phyloP scores from a whole-genome alignment of 1,139 yeast species.

The Suhomyces taliae region DNA sequence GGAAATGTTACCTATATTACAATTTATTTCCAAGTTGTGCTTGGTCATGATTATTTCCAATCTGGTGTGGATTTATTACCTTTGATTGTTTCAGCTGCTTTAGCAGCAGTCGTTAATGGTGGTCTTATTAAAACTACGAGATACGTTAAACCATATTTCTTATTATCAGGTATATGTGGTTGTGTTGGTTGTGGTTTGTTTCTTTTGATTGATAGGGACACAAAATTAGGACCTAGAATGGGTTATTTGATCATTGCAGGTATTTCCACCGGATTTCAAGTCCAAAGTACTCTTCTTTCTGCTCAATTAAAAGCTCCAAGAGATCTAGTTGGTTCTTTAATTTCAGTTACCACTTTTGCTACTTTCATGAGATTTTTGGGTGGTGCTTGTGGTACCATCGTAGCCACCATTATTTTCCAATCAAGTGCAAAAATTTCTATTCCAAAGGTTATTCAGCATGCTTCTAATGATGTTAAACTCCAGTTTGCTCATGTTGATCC shows the following conservation, averaged over 20 bases:
- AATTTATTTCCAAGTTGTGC: slow-evolving; percentile 25
- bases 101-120: slow-evolving; percentile 20
- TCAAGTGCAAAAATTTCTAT: slow-evolving; percentile 5
- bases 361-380: slow-evolving; percentile 21
- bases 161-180: slow-evolving; percentile 19
- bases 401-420: slow-evolving; percentile 19
- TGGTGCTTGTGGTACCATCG: slow-evolving; percentile 19
- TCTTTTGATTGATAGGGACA: slow-evolving; percentile 15
- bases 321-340: slow-evolving; percentile 20
- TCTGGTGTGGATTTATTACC: slow-evolving; percentile 25
- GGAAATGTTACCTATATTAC: slow-evolving; percentile 20
- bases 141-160: slow-evolving; percentile 17
- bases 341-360: slow-evolving; percentile 20
- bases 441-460: slow-evolving; percentile 7
- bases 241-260: slow-evolving; percentile 23
- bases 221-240: slow-evolving; percentile 14
- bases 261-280: slow-evolving; percentile 20
- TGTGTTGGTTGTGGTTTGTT: slow-evolving; percentile 20
- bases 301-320: slow-evolving; percentile 25
- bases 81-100: slow-evolving; percentile 17
- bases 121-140: slow-evolving; percentile 17
- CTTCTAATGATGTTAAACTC: slow-evolving; percentile 5
- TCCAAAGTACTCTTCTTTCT: slow-evolving; percentile 21
- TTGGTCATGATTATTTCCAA: slow-evolving; percentile 18
- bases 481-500: slow-evolving; percentile 17